A percentile compares a stretch with the other conserved stretches of the same genome.
These are phyloP conservation scores for Ceratocystis diversiconidia DNA, from an alignment of 2,329 filamentous ascomycete genomes.

Conservation along the genomic window DNA sequence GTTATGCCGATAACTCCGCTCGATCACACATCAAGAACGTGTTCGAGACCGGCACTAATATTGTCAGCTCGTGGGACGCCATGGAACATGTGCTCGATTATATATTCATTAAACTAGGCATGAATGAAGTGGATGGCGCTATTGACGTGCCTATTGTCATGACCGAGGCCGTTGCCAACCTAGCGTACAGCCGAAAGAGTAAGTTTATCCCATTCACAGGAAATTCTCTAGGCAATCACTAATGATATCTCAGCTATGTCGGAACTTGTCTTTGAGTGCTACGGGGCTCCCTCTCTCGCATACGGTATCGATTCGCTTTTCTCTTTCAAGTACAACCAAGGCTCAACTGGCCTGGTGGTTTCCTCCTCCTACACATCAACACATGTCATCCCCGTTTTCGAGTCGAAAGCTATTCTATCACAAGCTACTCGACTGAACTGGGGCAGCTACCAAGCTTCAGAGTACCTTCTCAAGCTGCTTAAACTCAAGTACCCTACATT, in stretches of 20 bases:
- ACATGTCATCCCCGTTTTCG: conserved; percentile 84
- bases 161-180: conserved; percentile 87
- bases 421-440: conserved; percentile 87
- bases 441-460: conserved; percentile 80
- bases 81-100: conserved; percentile 94
- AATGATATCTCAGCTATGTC: conserved; percentile 58
- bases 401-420: conserved; percentile 67
- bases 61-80: conserved; percentile 95
- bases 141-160: conserved; percentile 83
- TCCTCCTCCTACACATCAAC: conserved; percentile 90
- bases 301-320: conserved; percentile 96
- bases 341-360: conserved; percentile 72
- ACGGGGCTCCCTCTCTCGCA: conserved; percentile 73
- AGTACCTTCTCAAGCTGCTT: conserved; percentile 82
- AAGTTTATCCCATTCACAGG: conserved; percentile 25
- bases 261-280: conserved; percentile 93
- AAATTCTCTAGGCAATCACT: neutral
- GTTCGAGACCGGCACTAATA: conserved; percentile 79
- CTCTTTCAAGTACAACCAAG: conserved; percentile 84
- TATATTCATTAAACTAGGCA: conserved; percentile 80
- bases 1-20: conserved; percentile 87
- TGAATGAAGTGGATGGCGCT: conserved; percentile 58
- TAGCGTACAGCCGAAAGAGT: conserved; percentile 82
- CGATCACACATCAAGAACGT: conserved; percentile 79
- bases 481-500: conserved; percentile 85